Evolutionary conservation across 176 grass and related monocot genomes (phyloP).

Genomic region (Raddia distichophylla): DNA sequence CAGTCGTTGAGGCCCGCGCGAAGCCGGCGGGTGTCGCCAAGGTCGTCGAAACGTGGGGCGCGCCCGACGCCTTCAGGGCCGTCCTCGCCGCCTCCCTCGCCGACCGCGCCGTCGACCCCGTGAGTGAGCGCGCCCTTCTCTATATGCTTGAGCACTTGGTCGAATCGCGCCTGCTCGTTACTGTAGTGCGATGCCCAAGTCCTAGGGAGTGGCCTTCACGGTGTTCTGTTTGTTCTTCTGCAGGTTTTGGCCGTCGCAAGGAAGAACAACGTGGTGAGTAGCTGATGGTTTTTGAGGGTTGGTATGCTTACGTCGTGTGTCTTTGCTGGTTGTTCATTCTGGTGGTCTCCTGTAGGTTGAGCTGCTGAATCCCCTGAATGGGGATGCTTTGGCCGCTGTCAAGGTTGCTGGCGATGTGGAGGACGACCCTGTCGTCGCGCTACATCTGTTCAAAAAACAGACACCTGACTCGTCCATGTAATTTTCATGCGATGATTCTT

Average conservation of each 20-base stretch:
- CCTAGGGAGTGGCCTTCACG: neutral
- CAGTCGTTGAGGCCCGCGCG: constrained; percentile 74
- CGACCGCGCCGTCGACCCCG: constrained; percentile 63
- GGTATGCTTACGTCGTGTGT: neutral
- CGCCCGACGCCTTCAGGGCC: constrained; percentile 63
- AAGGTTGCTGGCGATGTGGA: constrained; percentile 36
- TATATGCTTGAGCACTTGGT: neutral
- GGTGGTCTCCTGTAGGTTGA: constrained; percentile 66
- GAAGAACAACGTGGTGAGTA: constrained; percentile 81
- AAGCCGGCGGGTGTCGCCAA: constrained; percentile 59
- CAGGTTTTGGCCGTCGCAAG: constrained; percentile 85
- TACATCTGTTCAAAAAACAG: constrained; percentile 85
- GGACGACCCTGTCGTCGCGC: constrained; percentile 53
- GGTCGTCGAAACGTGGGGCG: constrained; percentile 89
- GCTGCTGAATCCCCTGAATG: constrained; percentile 77
- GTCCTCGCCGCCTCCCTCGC: constrained; percentile 65
- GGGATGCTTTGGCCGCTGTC: constrained; percentile 59
- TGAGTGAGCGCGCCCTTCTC: constrained; percentile 33
- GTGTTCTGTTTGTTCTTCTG: constrained; percentile 1
- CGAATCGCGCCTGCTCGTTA: neutral
- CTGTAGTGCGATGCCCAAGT: neutral
- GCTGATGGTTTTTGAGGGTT: neutral
- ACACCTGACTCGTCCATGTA: constrained; percentile 58
- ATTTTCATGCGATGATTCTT: constrained; percentile 8
- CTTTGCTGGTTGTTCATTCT: neutral